A percentile compares a stretch with the other conserved stretches of the same genome.
Evolutionary conservation across 2,329 filamentous ascomycete genomes (phyloP).

Genomic region (Juglanconis juglandina): DNA sequence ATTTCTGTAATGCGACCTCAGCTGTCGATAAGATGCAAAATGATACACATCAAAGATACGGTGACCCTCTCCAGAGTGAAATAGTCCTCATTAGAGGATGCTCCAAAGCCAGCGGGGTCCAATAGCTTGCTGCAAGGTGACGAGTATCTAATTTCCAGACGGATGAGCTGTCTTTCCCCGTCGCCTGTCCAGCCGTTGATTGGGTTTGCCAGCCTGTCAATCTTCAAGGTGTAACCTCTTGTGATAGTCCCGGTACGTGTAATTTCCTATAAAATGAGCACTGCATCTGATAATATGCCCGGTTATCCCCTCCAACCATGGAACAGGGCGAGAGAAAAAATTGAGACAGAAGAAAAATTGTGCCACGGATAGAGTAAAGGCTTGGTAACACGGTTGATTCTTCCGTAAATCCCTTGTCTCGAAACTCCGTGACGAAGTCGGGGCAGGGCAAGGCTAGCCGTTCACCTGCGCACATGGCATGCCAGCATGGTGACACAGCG

Average conservation of each 20-base stretch:
- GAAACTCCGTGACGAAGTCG: background rate
- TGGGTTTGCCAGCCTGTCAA: conserved; percentile 7
- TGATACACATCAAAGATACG: background rate
- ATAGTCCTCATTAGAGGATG: background rate
- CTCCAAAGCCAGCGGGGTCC: background rate
- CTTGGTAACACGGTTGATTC: background rate
- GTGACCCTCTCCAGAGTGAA: background rate
- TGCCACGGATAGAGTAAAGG: background rate
- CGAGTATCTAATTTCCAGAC: conserved; percentile 18
- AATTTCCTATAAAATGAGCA: conserved; percentile 18
- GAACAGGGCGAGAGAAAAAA: background rate
- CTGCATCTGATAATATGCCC: conserved; percentile 4
- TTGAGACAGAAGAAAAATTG: background rate
- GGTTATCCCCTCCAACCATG: background rate
- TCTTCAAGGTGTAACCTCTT: conserved; percentile 16
- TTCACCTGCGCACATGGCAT: background rate
- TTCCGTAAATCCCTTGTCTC: background rate
- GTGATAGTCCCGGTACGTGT: conserved; percentile 12
- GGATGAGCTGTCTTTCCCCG: conserved; percentile 8
- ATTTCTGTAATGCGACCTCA: background rate
- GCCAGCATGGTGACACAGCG: background rate
- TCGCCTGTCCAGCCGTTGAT: conserved; percentile 2
- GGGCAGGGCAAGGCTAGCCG: background rate
- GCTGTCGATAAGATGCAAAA: background rate
- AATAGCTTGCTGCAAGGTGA: conserved; percentile 7